Evolutionary conservation across 805 yeast species (phyloP).

Genomic region (Candida patagonica): DNA sequence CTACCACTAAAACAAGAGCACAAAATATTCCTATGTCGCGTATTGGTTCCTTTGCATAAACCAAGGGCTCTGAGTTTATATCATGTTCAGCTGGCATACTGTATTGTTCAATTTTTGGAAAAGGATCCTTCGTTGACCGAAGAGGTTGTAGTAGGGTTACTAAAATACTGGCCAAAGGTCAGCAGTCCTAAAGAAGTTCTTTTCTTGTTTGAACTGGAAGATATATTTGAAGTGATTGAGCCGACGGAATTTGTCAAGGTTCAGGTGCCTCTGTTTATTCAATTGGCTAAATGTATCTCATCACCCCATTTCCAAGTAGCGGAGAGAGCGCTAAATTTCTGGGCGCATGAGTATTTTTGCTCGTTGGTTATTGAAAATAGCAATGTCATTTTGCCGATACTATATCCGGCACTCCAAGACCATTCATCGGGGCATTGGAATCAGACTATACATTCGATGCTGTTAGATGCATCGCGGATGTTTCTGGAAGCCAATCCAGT

Average conservation of each 20-base stretch:
- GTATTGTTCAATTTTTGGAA: constrained; percentile 92
- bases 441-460: constrained; percentile 82
- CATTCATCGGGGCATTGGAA: constrained; percentile 83
- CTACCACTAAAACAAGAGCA: constrained; percentile 95
- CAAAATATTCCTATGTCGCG: constrained; percentile 77
- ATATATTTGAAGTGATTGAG: constrained; percentile 92
- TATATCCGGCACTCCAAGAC: constrained; percentile 84
- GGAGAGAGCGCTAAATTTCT: constrained; percentile 86
- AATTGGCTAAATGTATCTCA: constrained; percentile 84
- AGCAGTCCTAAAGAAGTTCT: constrained; percentile 92
- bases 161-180: constrained; percentile 94
- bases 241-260: constrained; percentile 85
- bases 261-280: constrained; percentile 88
- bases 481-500: constrained; percentile 90
- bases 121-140: constrained; percentile 89
- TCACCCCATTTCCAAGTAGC: constrained; percentile 96
- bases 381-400: constrained; percentile 83
- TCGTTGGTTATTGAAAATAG: constrained; percentile 81
- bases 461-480: constrained; percentile 81
- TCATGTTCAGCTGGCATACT: constrained; percentile 95
- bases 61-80: constrained; percentile 80
- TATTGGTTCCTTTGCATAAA: constrained; percentile 86
- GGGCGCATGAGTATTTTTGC: constrained; percentile 91
- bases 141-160: constrained; percentile 89
- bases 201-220: constrained; percentile 94